Base-by-base conservation (phyloP, 148 eudicot genomes). In the Rhododendron henanense region DNA sequence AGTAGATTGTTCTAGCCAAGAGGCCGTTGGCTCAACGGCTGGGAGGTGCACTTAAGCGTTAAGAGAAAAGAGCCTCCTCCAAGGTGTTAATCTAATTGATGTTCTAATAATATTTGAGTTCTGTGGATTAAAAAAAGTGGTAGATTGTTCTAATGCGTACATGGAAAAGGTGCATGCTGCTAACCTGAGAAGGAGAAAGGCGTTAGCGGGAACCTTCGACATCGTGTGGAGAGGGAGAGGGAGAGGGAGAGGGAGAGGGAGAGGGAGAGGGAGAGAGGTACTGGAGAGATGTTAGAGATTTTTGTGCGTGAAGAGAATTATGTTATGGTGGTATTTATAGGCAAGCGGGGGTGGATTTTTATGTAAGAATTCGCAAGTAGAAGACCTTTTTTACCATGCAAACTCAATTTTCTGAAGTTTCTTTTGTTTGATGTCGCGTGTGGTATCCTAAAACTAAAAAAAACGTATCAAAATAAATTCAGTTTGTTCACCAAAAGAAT, bases 181-280 rank as follows among this genome's bases (percentile, higher is more conserved):
- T 35, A 37, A 81, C 84, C 84, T 81, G 71, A 81, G 84, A 37
- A 57, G 84, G 84, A 55, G 48, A 37, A 57, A 81, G 48, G 28
- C 21, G 71, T 81, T 81, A 57, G 65, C 45, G 3, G 71, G 84
- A 81, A 81, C 71, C 71, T 81, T 81, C 8, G 84, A 45, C 84
- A 81, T 81, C 0, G 16, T n/a, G 19, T 8, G 37, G 10, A 21
- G 59, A 35, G 11, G 31, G 67, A 55, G 44, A 28, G 15, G 31
- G 67, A 55, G 44, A 28, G 15, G n/a, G n/a, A n/a, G 15, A 33
- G 16, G 15, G 37, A 51, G 80, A 61, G 25, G 28, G 50, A 16
- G 8, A 19, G 41, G 31, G 65, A 16, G 8, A 19, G 41, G 31
- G 67, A 55, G 44, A 28, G 15, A 57, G 47, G 61, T 55, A 15